Conservation (phyloP, 257 asterid genomes). For the Solanum bulbocastanum region DNA sequence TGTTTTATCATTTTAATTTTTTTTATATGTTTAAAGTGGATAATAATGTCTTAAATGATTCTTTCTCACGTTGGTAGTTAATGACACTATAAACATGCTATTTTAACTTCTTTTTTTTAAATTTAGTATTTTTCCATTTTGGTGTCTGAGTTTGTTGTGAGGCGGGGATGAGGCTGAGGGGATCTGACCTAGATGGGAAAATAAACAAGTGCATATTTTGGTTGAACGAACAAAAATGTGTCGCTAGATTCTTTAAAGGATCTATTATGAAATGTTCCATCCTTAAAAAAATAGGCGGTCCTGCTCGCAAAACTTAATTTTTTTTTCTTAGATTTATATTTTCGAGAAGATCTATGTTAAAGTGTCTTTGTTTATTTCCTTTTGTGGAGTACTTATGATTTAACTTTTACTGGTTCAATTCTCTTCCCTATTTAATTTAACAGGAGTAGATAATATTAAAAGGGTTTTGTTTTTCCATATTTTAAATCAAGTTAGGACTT, state of each 20-base stretch:
- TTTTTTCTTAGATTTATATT: not conserved
- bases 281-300: not conserved
- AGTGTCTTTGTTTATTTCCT: not conserved
- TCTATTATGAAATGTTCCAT: not conserved
- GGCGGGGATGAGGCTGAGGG: not conserved
- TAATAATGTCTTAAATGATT: not conserved
- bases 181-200: not conserved
- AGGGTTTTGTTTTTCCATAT: not conserved
- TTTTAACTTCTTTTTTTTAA: not conserved
- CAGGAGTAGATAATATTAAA: not conserved
- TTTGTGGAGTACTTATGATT: not conserved
- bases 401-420: not conserved
- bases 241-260: not conserved
- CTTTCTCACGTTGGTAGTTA: not conserved
- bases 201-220: not conserved
- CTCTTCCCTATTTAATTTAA: not conserved
- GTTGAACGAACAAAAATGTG: not conserved
- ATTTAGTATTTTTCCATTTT: not conserved
- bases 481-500: not conserved
- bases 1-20: not conserved
- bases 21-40: not conserved
- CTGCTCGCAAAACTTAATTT: not conserved
- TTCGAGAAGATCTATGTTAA: not conserved
- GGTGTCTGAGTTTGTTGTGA: not conserved
- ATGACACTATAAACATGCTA: not conserved